Evolutionary conservation across 1,284 basidiomycete genomes (phyloP).

Genomic region (Polyporus tsugae): DNA sequence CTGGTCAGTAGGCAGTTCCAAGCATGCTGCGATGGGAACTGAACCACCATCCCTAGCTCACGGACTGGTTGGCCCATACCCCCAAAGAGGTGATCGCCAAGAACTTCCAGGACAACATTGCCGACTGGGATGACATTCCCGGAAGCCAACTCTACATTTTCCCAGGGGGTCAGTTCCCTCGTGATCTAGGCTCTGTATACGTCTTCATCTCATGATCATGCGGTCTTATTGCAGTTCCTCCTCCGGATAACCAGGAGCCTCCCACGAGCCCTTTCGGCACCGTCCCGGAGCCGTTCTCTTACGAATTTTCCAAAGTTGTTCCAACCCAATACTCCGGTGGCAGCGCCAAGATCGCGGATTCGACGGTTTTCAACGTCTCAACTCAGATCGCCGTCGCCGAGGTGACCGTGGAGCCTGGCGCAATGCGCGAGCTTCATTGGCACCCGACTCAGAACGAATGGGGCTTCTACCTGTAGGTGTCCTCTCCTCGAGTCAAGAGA

Average conservation of each 20-base stretch:
- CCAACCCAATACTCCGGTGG: slow-evolving; percentile 63
- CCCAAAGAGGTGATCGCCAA: slow-evolving; percentile 69
- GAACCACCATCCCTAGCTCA: slow-evolving; percentile 48
- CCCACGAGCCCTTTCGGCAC: slow-evolving; percentile 58
- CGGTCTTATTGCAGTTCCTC: slow-evolving; percentile 41
- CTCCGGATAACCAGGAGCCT: slow-evolving; percentile 48
- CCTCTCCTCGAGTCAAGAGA: neutral
- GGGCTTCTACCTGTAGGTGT: slow-evolving; percentile 36
- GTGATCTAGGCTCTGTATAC: slow-evolving; percentile 44
- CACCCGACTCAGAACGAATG: slow-evolving; percentile 75
- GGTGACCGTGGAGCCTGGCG: slow-evolving; percentile 70
- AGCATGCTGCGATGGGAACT: slow-evolving; percentile 26
- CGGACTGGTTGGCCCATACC: slow-evolving; percentile 71
- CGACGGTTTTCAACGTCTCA: slow-evolving; percentile 56
- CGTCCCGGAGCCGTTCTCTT: slow-evolving; percentile 55
- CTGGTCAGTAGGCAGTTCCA: slow-evolving; percentile 47
- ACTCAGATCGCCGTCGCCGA: slow-evolving; percentile 70
- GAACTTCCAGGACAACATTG: slow-evolving; percentile 66
- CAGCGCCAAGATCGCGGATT: slow-evolving; percentile 67
- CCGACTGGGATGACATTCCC: slow-evolving; percentile 63
- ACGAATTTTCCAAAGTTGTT: slow-evolving; percentile 57
- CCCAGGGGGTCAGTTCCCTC: slow-evolving; percentile 51
- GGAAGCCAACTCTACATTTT: slow-evolving; percentile 62
- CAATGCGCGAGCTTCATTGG: slow-evolving; percentile 57
- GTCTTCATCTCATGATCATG: neutral